Conservation (phyloP, 1,139 yeast species). For the Protomyces lactucae-debilis region DNA sequence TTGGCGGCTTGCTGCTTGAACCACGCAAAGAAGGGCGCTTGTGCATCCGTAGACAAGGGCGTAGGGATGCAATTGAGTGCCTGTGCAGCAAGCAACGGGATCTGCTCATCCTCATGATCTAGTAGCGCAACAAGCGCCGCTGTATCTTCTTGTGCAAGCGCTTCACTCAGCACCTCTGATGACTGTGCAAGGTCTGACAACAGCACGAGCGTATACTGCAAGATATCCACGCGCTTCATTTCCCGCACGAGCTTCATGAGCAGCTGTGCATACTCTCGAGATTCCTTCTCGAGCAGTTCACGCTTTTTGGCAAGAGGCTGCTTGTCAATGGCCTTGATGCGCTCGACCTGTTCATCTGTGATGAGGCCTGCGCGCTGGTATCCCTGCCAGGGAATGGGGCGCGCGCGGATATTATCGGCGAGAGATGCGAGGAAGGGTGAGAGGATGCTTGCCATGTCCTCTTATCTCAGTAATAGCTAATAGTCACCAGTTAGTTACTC, state of each 20-base stretch:
- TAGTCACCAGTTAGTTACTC: neutral
- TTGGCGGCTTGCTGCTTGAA: constrained; percentile 46
- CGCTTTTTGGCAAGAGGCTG: constrained; percentile 11
- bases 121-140: constrained; percentile 35
- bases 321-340: constrained; percentile 62
- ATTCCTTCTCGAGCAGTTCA: constrained; percentile 41
- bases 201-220: constrained; percentile 66
- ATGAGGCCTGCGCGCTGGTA: constrained; percentile 70
- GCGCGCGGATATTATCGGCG: constrained; percentile 66
- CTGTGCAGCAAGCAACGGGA: constrained; percentile 39
- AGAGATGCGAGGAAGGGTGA: constrained; percentile 69
- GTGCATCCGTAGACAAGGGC: constrained; percentile 35
- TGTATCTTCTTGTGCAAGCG: constrained; percentile 37
- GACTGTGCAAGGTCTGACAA: constrained; percentile 47
- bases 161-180: constrained; percentile 41
- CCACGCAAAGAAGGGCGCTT: constrained; percentile 46
- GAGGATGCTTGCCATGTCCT: constrained; percentile 36
- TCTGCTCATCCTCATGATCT: constrained; percentile 41
- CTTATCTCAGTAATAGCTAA: neutral
- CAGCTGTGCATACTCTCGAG: constrained; percentile 54
- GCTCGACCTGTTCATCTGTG: constrained; percentile 59
- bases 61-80: constrained; percentile 38
- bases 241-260: constrained; percentile 55
- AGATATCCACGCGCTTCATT: constrained; percentile 59
- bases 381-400: constrained; percentile 92